Conservation (phyloP, 2,329 filamentous ascomycete species). For the Pseudogymnoascus sp. region DNA sequence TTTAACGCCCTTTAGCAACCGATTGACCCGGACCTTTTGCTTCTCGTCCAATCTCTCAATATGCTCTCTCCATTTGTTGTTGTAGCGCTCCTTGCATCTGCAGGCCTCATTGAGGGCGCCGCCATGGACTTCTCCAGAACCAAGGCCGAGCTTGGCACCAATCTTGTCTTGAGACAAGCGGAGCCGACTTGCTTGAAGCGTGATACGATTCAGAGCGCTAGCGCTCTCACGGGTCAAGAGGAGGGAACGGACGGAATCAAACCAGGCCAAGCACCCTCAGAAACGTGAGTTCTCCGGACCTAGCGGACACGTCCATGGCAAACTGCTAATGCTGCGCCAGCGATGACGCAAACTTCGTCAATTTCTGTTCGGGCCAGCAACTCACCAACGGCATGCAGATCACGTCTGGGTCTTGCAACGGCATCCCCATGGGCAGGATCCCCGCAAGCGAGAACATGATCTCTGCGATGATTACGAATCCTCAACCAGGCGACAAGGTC, state of each 20-base stretch:
- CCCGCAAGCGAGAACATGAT: conserved; percentile 49
- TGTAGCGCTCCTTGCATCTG: background rate
- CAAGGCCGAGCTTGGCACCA: background rate
- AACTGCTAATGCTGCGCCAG: conserved; percentile 21
- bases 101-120: background rate
- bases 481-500: conserved; percentile 34
- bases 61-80: background rate
- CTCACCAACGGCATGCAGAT: conserved; percentile 47
- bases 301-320: too few species aligned
- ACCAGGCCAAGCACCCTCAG: conserved; percentile 32
- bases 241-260: background rate
- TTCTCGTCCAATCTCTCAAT: background rate
- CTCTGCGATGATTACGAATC: conserved; percentile 41
- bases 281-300: conserved; percentile 31
- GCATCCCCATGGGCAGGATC: conserved; percentile 43
- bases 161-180: background rate
- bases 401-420: conserved; percentile 45
- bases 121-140: background rate
- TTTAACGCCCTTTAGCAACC: background rate
- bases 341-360: conserved; percentile 48
- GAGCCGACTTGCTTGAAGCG: background rate
- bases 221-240: background rate
- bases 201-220: background rate
- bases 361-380: conserved; percentile 46
- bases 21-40: background rate